Conservation (phyloP, 768 basidiomycete genomes). For the Lentinus tigrinus region DNA sequence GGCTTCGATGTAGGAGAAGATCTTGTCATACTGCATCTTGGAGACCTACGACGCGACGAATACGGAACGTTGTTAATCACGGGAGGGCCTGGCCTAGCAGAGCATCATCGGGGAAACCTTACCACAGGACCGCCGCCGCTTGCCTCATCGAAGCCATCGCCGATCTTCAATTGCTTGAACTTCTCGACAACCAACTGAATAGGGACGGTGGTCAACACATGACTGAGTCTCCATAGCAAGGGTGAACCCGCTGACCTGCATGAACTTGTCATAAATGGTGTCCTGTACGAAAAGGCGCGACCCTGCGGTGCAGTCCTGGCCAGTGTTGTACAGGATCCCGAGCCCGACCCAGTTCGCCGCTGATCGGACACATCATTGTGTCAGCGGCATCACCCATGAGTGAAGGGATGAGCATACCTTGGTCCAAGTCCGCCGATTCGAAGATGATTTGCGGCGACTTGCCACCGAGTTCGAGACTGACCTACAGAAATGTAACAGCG, state of each 20-base stretch:
- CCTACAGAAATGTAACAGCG: constrained; percentile 35
- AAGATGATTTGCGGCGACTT: constrained; percentile 91
- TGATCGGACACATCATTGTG: neutral
- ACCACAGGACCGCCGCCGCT: constrained; percentile 85
- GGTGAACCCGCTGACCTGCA: constrained; percentile 32
- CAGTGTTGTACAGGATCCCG: constrained; percentile 85
- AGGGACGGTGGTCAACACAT: neutral
- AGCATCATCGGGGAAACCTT: constrained; percentile 21
- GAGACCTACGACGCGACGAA: constrained; percentile 53
- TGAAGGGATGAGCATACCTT: constrained; percentile 45
- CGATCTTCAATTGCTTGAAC: constrained; percentile 69
- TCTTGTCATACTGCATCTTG: constrained; percentile 79
- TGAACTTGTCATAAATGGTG: constrained; percentile 81
- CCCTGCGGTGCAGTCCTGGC: constrained; percentile 94
- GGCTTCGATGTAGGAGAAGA: constrained; percentile 85
- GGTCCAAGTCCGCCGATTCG: constrained; percentile 86
- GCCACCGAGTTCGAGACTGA: constrained; percentile 92
- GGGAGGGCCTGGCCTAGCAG: neutral
- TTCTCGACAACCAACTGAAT: constrained; percentile 52
- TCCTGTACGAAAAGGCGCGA: constrained; percentile 90
- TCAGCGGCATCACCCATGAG: neutral
- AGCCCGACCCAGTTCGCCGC: constrained; percentile 86
- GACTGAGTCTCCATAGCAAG: neutral
- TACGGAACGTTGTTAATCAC: neutral
- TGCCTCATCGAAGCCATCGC: constrained; percentile 76